These are phyloP conservation scores for Martensiomyces pterosporus DNA, from an alignment of 192 early-diverging fungal genomes.

Conservation along the genomic window DNA sequence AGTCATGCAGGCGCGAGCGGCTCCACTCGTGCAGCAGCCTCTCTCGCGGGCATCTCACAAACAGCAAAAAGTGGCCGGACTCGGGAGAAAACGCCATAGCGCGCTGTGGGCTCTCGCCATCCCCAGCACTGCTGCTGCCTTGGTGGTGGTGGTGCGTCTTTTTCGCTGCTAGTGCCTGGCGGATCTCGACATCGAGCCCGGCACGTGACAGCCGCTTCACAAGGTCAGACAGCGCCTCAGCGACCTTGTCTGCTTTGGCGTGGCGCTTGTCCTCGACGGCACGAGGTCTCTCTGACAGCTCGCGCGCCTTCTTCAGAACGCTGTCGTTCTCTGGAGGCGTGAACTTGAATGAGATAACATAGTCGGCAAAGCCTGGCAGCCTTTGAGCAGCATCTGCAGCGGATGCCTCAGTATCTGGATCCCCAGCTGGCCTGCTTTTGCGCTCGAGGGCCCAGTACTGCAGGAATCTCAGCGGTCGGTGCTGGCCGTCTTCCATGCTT, in stretches of 20 bases:
- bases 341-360: conserved; percentile 33
- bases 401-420: background rate
- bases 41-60: conserved; percentile 61
- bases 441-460: conserved; percentile 32
- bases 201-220: conserved; percentile 54
- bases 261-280: background rate
- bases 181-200: conserved; percentile 62
- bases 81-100: conserved; percentile 7
- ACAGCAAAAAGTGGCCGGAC: conserved; percentile 53
- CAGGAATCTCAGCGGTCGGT: conserved; percentile 16
- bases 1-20: conserved; percentile 63
- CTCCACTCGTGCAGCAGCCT: conserved; percentile 50
- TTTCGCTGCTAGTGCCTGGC: conserved; percentile 49
- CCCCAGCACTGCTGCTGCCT: background rate
- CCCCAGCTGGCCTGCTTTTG: conserved; percentile 2
- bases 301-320: background rate
- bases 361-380: conserved; percentile 34
- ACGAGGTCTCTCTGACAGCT: background rate
- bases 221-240: conserved; percentile 52
- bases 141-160: too few relatives aligned
- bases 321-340: background rate
- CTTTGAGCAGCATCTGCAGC: too few relatives aligned
- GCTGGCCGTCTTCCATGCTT: background rate
- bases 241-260: conserved; percentile 20
- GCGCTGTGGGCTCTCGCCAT: conserved; percentile 1